Conservation (phyloP, 2,329 filamentous ascomycete species). For the Monosporascus sp. region DNA sequence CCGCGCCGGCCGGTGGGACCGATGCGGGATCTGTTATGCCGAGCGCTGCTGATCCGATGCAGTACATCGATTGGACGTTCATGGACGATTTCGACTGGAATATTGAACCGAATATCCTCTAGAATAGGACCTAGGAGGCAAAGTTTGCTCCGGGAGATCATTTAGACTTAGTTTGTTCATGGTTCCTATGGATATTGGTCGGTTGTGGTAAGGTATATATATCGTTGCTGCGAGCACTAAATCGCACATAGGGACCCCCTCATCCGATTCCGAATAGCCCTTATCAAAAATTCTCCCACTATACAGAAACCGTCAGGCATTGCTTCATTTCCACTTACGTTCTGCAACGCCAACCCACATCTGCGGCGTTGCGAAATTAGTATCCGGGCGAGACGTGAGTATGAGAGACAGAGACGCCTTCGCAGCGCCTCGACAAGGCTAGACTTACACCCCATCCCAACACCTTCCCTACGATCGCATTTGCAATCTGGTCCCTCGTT, state of each 20-base stretch:
- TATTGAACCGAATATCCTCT: constrained; percentile 16
- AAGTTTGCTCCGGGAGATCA: too few species aligned
- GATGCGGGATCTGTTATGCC: constrained; percentile 9
- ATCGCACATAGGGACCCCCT: too few species aligned
- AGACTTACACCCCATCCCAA: constrained; percentile 37
- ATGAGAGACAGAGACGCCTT: not conserved
- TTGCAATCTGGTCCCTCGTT: constrained; percentile 36
- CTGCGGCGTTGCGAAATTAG: not conserved
- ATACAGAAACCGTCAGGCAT: not conserved
- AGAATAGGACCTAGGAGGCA: not conserved
- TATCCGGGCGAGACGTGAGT: not conserved
- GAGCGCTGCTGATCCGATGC: constrained; percentile 10
- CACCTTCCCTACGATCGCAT: constrained; percentile 41
- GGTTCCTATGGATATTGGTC: too few species aligned
- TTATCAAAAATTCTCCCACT: not conserved
- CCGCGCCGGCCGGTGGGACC: not conserved
- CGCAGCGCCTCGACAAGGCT: not conserved
- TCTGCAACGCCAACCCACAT: constrained; percentile 20
- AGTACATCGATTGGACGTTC: constrained; percentile 27
- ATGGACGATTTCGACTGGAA: constrained; percentile 29
- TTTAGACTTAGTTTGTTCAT: too few species aligned
- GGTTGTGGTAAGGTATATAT: too few species aligned
- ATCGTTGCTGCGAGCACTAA: too few species aligned
- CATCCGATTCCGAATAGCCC: too few species aligned
- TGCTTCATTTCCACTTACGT: constrained; percentile 13